Conservation (phyloP, 805 yeast genomes). For the Wickerhamiella domercqiae region DNA sequence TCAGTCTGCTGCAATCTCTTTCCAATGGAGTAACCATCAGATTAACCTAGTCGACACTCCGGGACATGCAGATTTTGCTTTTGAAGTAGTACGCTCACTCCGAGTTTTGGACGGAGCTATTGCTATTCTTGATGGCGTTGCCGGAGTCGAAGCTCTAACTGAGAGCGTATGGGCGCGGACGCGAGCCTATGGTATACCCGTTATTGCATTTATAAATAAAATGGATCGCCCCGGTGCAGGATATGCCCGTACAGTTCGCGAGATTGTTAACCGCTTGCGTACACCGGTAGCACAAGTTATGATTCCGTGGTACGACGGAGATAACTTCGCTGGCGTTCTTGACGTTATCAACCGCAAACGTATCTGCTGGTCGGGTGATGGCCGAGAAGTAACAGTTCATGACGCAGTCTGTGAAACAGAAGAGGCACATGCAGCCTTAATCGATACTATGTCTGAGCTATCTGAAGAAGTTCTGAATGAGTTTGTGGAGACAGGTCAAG, state of each 20-base stretch:
- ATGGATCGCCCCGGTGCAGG: slow-evolving; percentile 98
- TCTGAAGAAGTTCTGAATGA: slow-evolving; percentile 67
- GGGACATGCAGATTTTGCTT: slow-evolving; percentile 95
- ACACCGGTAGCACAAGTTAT: slow-evolving; percentile 65
- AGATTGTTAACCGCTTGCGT: slow-evolving; percentile 57
- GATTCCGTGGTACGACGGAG: slow-evolving; percentile 51
- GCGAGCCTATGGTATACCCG: slow-evolving; percentile 47
- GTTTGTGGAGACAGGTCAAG: slow-evolving; percentile 42
- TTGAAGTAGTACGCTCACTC: slow-evolving; percentile 80
- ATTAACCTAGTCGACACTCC: slow-evolving; percentile 93
- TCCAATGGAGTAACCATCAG: slow-evolving; percentile 65
- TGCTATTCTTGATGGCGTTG: slow-evolving; percentile 84
- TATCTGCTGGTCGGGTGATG: slow-evolving; percentile 31
- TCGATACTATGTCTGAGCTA: slow-evolving; percentile 71
- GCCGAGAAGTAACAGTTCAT: slow-evolving; percentile 35
- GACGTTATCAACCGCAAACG: slow-evolving; percentile 52
- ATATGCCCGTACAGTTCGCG: slow-evolving; percentile 75
- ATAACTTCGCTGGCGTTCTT: slow-evolving; percentile 53
- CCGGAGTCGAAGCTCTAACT: slow-evolving; percentile 97
- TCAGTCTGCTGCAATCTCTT: slow-evolving; percentile 87
- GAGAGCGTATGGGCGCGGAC: slow-evolving; percentile 96
- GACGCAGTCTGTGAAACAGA: slow-evolving; percentile 24
- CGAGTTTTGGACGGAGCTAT: slow-evolving; percentile 92
- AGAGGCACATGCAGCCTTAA: slow-evolving; percentile 54
- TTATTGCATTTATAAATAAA: slow-evolving; percentile 70